Conservation (phyloP, 345 rosid species). For the Brassica cretica region DNA sequence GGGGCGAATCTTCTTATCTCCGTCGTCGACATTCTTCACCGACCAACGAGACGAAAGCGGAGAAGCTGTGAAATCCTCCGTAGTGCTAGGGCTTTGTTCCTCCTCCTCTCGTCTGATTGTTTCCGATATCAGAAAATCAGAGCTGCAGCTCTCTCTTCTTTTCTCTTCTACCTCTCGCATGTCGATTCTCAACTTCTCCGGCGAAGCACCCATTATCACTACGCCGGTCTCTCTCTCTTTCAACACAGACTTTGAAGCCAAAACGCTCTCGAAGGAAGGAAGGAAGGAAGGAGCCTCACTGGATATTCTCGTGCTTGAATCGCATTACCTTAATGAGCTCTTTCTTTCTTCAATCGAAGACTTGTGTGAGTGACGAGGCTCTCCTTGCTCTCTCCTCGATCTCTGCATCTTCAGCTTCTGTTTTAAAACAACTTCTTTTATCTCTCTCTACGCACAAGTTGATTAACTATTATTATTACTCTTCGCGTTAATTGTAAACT, state of each 20-base stretch:
- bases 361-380: constrained; percentile 8
- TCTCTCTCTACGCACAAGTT: constrained; percentile 22
- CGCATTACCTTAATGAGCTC: constrained; percentile 22
- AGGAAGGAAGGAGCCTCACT: constrained; percentile 26
- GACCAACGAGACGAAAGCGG: constrained; percentile 54
- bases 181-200: constrained; percentile 45
- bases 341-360: background rate
- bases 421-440: constrained; percentile 35
- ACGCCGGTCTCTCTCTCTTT: constrained; percentile 33
- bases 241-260: constrained; percentile 45
- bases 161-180: constrained; percentile 47
- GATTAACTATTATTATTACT: constrained; percentile 28
- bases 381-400: constrained; percentile 27
- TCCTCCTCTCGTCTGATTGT: constrained; percentile 51
- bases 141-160: constrained; percentile 73
- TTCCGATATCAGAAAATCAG: constrained; percentile 67
- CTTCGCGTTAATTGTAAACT: constrained; percentile 18
- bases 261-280: constrained; percentile 5
- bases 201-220: constrained; percentile 22
- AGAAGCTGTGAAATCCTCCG: constrained; percentile 66
- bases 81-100: constrained; percentile 55
- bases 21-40: constrained; percentile 37
- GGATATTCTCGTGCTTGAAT: constrained; percentile 21
- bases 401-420: constrained; percentile 31
- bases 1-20: constrained; percentile 48